phyloP scores from a whole-genome alignment of 2,329 filamentous ascomycete genomes.

The Penicillium sp. region DNA sequence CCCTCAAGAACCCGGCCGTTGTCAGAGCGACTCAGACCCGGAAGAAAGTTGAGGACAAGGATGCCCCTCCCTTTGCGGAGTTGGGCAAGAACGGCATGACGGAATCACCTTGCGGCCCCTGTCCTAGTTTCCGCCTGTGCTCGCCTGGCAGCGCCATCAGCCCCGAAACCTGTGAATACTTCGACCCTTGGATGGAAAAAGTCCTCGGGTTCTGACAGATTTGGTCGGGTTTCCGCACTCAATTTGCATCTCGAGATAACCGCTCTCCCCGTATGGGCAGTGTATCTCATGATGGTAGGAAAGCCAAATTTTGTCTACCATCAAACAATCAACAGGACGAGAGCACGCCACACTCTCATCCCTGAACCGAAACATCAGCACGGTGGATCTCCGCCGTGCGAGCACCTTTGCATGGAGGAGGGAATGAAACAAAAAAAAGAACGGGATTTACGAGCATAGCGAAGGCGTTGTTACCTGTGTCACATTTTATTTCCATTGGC shows the following conservation, averaged over 20 bases:
- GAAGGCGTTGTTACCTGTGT: conserved; percentile 35
- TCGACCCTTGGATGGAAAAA: conserved; percentile 71
- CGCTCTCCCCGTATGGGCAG: too few species aligned
- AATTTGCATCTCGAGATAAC: background rate
- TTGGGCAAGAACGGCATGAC: conserved; percentile 70
- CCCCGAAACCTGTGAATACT: conserved; percentile 87
- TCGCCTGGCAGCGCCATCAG: conserved; percentile 87
- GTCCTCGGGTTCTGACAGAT: conserved; percentile 37
- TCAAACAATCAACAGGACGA: too few species aligned
- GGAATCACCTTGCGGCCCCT: conserved; percentile 84
- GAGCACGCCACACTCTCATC: conserved; percentile 3
- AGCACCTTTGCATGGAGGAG: conserved; percentile 22
- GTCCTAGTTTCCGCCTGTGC: conserved; percentile 90
- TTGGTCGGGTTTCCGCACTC: conserved; percentile 1
- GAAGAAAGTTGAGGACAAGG: conserved; percentile 31
- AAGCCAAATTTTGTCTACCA: too few species aligned
- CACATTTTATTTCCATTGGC: conserved; percentile 5
- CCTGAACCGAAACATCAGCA: conserved; percentile 4
- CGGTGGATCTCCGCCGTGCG: conserved; percentile 13
- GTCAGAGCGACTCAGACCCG: conserved; percentile 36
- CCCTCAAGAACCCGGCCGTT: conserved; percentile 41
- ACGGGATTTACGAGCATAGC: conserved; percentile 37
- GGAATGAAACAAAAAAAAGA: conserved; percentile 21
- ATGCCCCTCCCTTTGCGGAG: conserved; percentile 37
- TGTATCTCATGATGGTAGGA: too few species aligned